phyloP scores from a whole-genome alignment of 73 alveolate genomes.

The Paramecium sexaurelia region DNA sequence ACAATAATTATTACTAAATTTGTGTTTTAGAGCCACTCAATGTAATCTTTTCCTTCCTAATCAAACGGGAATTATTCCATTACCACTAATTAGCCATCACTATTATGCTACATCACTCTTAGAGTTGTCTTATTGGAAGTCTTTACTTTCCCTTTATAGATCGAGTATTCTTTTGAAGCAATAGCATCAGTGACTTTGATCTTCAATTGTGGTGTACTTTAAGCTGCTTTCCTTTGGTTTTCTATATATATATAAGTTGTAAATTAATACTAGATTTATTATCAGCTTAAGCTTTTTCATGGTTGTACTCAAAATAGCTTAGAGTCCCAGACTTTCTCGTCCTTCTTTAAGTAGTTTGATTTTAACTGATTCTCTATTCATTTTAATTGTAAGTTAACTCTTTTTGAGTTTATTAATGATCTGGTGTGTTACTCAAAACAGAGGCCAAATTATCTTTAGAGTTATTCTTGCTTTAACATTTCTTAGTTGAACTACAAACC shows the following conservation, averaged over 20 bases:
- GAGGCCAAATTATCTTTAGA: neutral
- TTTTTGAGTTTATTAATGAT: neutral
- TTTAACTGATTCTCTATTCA: neutral
- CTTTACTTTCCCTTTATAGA: neutral
- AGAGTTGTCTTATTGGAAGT: neutral
- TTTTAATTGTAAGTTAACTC: neutral
- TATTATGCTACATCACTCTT: neutral
- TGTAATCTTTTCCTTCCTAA: neutral
- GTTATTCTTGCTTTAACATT: neutral
- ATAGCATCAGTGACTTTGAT: neutral
- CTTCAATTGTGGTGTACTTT: neutral
- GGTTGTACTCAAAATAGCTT: neutral
- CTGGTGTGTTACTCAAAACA: neutral
- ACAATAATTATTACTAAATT: neutral
- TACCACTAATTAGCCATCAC: neutral
- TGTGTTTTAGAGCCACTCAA: neutral
- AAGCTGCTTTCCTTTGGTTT: neutral
- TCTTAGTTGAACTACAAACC: neutral
- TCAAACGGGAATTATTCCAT: neutral
- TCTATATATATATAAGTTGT: neutral
- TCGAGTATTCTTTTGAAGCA: neutral
- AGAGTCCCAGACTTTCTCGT: neutral
- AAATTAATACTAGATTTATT: neutral
- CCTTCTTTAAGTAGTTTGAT: neutral
- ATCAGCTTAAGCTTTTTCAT: neutral